Conservation (phyloP, 2,329 filamentous ascomycete species). For the Cyphellophora attinorum region DNA sequence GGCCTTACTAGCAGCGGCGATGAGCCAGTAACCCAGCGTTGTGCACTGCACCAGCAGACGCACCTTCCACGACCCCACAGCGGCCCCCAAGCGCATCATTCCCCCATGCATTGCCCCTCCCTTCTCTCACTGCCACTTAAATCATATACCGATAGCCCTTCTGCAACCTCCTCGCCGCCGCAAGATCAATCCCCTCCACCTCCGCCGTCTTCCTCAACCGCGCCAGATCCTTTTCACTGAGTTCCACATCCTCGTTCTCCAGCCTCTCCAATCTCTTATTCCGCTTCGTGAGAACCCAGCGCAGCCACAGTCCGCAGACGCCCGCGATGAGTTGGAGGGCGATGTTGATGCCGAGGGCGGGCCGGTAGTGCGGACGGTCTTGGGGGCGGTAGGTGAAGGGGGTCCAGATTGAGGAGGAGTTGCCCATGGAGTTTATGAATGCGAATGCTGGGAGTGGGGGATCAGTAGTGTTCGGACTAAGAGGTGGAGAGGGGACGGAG, state of each 20-base stretch:
- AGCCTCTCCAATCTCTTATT: slow-evolving; percentile 40
- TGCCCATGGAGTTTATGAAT: slow-evolving; percentile 46
- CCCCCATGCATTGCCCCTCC: too few relatives aligned
- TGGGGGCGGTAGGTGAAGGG: slow-evolving; percentile 36
- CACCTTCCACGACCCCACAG: too few relatives aligned
- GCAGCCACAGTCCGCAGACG: slow-evolving; percentile 26
- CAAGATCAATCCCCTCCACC: slow-evolving; percentile 41
- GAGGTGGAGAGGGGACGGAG: too few relatives aligned
- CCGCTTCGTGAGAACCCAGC: slow-evolving; percentile 31
- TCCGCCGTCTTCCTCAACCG: slow-evolving; percentile 42
- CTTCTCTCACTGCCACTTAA: too few relatives aligned
- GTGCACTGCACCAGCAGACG: too few relatives aligned
- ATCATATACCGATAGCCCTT: slow-evolving; percentile 47
- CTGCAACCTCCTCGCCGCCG: slow-evolving; percentile 40
- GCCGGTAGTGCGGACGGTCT: slow-evolving; percentile 29
- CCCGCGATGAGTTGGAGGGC: slow-evolving; percentile 28
- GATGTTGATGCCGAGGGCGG: slow-evolving; percentile 32
- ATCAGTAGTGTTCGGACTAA: too few relatives aligned
- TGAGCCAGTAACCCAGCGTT: too few relatives aligned
- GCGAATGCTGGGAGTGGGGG: slow-evolving; percentile 45
- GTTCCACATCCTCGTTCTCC: slow-evolving; percentile 36
- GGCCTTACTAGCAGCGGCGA: too few relatives aligned
- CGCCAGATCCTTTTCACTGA: slow-evolving; percentile 38
- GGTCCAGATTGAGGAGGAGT: slow-evolving; percentile 43
- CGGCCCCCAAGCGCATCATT: too few relatives aligned